These are phyloP conservation scores for Linnemannia exigua DNA, from an alignment of 192 early-diverging fungal species.

Conservation along the genomic window DNA sequence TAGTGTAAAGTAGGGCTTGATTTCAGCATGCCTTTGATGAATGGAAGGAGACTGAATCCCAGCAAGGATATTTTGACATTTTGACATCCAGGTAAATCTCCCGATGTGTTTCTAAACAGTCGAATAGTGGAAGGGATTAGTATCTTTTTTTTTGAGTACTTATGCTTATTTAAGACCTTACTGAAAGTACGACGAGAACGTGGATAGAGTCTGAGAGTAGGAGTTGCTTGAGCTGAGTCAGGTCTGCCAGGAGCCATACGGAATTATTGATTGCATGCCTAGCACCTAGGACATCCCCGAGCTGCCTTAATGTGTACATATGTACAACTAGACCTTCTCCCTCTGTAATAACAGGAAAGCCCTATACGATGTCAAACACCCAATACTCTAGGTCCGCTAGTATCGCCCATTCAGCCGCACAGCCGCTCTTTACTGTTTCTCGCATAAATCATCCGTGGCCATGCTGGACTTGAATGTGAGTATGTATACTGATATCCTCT, in stretches of 20 bases:
- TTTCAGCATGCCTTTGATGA: background rate
- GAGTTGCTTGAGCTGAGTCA: background rate
- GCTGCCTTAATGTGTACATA: slow-evolving; percentile 13
- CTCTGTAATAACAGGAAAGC: slow-evolving; percentile 14
- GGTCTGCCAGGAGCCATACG: background rate
- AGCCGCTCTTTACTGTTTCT: too few relatives aligned
- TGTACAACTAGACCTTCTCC: background rate
- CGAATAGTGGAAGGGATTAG: background rate
- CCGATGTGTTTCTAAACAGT: background rate
- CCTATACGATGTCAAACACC: background rate
- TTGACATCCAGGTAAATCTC: background rate
- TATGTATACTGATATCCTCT: too few relatives aligned
- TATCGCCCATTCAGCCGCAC: background rate
- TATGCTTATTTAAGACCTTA: background rate
- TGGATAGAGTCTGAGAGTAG: background rate
- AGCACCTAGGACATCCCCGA: background rate
- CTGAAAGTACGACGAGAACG: background rate
- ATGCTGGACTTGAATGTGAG: too few relatives aligned
- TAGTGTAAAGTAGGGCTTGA: background rate
- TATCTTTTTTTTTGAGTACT: background rate
- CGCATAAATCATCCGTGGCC: too few relatives aligned
- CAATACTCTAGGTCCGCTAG: background rate
- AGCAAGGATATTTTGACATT: background rate
- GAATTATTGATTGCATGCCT: background rate
- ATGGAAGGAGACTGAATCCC: background rate